Evolutionary conservation across 2,329 filamentous ascomycete genomes (phyloP), one percentile per base, ranked within the genome.

Genomic region (Arachnomyces sp.): DNA sequence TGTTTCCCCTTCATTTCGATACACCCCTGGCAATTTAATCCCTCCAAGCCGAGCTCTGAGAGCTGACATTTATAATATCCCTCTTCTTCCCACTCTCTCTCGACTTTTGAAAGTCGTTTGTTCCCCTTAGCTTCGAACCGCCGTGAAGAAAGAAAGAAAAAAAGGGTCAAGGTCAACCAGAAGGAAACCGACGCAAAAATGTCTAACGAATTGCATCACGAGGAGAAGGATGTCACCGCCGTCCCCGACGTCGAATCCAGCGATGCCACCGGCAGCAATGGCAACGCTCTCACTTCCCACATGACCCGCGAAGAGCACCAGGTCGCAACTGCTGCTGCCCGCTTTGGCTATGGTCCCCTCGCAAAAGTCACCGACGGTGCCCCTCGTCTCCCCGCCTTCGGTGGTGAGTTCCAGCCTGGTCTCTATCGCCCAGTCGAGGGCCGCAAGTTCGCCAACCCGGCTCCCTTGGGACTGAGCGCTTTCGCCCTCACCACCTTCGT

Each of bases 401-500:
- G 80, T 49, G 82, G 82, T 67, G 79, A 82, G 54, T 80, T 86
- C 62, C 80, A 87, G 62, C 82, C 83, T 38, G 81, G 82, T 66
- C 66, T 75, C 39, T 77, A 82, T 72, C 78, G 74, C 63, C 69
- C 78, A 7, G 75, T 78, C 63, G 73, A 77, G 59, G 49, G 59
- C 15, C 79, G 82, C 65, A 83, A 84, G 68, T 78, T 89, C 61
- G 85, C 75, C 68, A 89, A 89, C 66, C 85, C 85, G 3, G 84
- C 82, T 39, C 85, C 84, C 21, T 73, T 89, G 30, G 85, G 86
- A 48, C 77, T 90, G 36, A 77, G 71, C 46, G 85, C 82, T 59
- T 90, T 90, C 69, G 86, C 85, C 47, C 71, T 90, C 56, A 90
- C 85, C 39, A 90, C 85, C 9, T 90, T 90, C 60, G 77, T 90